These are phyloP conservation scores for Rutstroemia sydowiana DNA, from an alignment of 2,329 filamentous ascomycete species.

Conservation along the genomic window DNA sequence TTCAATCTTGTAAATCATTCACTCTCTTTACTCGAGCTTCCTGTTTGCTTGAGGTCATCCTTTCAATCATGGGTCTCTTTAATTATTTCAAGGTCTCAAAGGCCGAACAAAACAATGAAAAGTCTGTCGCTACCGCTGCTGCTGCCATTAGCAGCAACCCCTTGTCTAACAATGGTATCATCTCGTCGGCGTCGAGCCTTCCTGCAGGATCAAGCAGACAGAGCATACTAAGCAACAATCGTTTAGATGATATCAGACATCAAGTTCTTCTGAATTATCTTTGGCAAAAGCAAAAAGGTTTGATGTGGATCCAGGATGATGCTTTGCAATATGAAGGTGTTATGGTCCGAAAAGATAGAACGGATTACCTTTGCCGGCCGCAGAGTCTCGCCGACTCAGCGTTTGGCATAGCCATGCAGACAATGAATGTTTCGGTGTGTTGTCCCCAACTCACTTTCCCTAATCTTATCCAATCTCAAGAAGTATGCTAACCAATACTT, in stretches of 20 bases:
- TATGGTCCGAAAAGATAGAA: constrained; percentile 58
- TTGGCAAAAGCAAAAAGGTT: constrained; percentile 70
- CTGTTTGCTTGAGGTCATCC: not conserved
- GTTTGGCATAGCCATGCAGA: constrained; percentile 56
- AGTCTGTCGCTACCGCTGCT: constrained; percentile 1
- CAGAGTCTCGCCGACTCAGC: constrained; percentile 53
- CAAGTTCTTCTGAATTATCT: constrained; percentile 80
- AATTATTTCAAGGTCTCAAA: constrained; percentile 10
- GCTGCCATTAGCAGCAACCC: not conserved
- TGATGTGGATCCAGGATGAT: constrained; percentile 65
- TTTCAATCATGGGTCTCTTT: constrained; percentile 5
- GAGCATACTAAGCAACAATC: constrained; percentile 7
- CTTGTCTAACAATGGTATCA: not conserved
- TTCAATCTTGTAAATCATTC: not conserved
- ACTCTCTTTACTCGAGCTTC: constrained; percentile 7
- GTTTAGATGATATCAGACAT: constrained; percentile 64
- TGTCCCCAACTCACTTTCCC: too few relatives aligned
- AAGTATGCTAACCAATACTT: too few relatives aligned
- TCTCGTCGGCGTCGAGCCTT: not conserved
- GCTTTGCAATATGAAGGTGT: constrained; percentile 65
- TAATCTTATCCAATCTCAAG: too few relatives aligned
- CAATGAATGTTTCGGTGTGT: constrained; percentile 62
- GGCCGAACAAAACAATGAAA: constrained; percentile 2
- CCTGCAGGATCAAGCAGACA: constrained; percentile 4
- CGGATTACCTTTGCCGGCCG: constrained; percentile 67